These are phyloP conservation scores for Xylariaceae sp. DNA, from an alignment of 2,329 filamentous ascomycete genomes.

Conservation along the genomic window DNA sequence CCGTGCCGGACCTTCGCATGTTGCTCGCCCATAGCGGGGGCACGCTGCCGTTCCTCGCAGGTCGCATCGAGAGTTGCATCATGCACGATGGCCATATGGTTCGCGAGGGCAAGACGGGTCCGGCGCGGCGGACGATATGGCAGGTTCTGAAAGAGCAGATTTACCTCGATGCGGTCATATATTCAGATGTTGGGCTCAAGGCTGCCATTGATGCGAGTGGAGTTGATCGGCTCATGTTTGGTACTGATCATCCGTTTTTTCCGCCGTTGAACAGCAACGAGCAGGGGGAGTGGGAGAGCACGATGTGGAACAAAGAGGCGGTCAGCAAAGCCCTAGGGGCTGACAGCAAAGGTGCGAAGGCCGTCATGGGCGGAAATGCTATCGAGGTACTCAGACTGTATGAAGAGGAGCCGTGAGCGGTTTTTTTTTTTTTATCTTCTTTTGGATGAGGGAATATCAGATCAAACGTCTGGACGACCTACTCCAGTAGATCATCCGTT, in stretches of 20 bases:
- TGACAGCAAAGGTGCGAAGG: constrained; percentile 24
- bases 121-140: constrained; percentile 47
- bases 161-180: constrained; percentile 82
- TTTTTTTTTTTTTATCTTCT: not conserved
- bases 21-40: constrained; percentile 85
- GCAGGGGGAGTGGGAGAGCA: constrained; percentile 63
- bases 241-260: constrained; percentile 80
- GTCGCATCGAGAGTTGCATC: constrained; percentile 82
- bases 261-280: constrained; percentile 63
- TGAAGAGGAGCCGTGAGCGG: constrained; percentile 19
- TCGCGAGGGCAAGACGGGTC: constrained; percentile 50
- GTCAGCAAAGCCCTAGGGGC: constrained; percentile 30
- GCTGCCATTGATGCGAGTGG: constrained; percentile 60
- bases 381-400: constrained; percentile 26
- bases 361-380: constrained; percentile 32
- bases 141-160: constrained; percentile 63
- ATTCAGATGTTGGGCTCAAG: constrained; percentile 66
- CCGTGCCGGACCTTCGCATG: constrained; percentile 62
- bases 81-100: constrained; percentile 73
- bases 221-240: constrained; percentile 70
- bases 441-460: not conserved
- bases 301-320: constrained; percentile 47
- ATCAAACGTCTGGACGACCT: not conserved
- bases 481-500: not conserved
- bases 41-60: constrained; percentile 81